Evolutionary conservation across 257 asterid genomes (phyloP), one percentile per base, ranked within the genome.

Genomic region (Avicennia marina): DNA sequence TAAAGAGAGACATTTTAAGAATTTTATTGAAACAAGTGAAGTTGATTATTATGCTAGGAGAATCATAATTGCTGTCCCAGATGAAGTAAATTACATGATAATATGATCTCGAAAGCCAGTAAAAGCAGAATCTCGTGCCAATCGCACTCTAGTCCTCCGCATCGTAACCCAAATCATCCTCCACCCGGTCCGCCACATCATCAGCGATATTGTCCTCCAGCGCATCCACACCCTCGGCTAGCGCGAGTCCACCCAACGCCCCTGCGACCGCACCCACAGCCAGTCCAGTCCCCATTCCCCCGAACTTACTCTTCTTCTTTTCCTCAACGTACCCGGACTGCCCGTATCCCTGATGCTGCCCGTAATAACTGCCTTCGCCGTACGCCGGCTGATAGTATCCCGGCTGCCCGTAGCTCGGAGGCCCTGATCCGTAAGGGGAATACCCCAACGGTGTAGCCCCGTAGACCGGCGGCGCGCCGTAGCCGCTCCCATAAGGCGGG

Each of bases 261-360:
- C 98, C 98, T 29, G 94, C 96, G 24, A 81, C 96, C 54, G 98
- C 98, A 25, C 96, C 96, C 76, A 90, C 82, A 27, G 95, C 98
- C 79, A 90, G 54, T 58, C 96, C 96, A 49, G 96, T 75, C 20
- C 95, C 96, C 94, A 87, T 77, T 13, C 98, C 97, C 11, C 97
- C 95, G 21, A 87, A 84, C 54, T 75, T 82, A 11, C 77, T 77
- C 74, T 77, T 77, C 82, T 86, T 80, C 75, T 83, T 63, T 75
- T 75, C 91, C 78, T 74, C 91, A 49, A 26, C 84, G 7, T 29
- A 29, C 34, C 8, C 4, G 7, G 7, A 29, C 34, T 8, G 34
- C 34, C 34, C 34, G 34, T n/a, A n/a, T n/a, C n/a, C 34, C 34
- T 29, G 34, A 29, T 4, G 7, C 4, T 29, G 4, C 8, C 34